A percentile compares a stretch with the other conserved stretches of the same genome.
phyloP scores from a whole-genome alignment of 2,329 filamentous ascomycete genomes.

The Aspergillus sp. region DNA sequence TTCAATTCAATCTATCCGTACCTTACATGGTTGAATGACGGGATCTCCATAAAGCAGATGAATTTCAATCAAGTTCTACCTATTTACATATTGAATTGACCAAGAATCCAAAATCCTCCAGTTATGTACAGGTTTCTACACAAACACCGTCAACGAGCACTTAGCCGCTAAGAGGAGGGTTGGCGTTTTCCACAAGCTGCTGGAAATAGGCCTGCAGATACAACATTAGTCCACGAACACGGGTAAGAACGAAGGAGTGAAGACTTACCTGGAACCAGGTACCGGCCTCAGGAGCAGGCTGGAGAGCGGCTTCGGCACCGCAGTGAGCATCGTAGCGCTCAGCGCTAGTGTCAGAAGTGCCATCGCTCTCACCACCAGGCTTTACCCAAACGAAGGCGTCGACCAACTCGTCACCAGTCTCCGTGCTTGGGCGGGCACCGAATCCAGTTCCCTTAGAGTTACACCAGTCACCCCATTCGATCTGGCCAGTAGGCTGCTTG shows the following conservation, averaged over 20 bases:
- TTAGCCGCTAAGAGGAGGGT: conserved; percentile 20
- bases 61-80: too few species aligned
- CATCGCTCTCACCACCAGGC: conserved; percentile 60
- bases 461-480: conserved; percentile 67
- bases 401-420: conserved; percentile 58
- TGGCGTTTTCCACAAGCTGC: conserved; percentile 29
- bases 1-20: too few species aligned
- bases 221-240: not conserved
- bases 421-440: conserved; percentile 62
- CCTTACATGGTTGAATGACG: too few species aligned
- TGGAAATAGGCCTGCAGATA: conserved; percentile 28
- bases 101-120: too few species aligned
- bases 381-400: conserved; percentile 73
- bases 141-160: too few species aligned
- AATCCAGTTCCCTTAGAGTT: conserved; percentile 65
- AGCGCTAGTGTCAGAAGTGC: conserved; percentile 51
- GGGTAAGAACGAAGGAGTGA: conserved; percentile 23
- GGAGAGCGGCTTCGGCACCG: conserved; percentile 53
- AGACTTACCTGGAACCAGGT: conserved; percentile 60
- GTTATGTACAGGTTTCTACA: too few species aligned
- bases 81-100: too few species aligned
- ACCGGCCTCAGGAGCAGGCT: conserved; percentile 69
- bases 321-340: conserved; percentile 57
- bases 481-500: conserved; percentile 58
- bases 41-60: too few species aligned